Base-by-base conservation (phyloP, 2,329 filamentous ascomycete species). In the Penicillium corylophilum region DNA sequence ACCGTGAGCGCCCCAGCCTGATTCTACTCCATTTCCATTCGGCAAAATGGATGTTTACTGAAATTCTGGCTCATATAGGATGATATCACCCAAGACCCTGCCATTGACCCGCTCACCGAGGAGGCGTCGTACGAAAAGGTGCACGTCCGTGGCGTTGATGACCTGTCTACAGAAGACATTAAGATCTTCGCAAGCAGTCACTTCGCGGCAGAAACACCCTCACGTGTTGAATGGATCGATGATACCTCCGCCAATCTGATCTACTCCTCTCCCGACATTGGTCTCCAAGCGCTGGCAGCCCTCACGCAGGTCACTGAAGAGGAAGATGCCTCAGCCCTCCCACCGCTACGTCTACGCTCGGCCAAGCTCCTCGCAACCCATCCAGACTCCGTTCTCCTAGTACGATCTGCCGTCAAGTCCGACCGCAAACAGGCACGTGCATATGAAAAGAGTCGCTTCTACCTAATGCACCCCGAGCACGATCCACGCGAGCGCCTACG, bases 171-270 rank as follows among this genome's bases (percentile, higher is more conserved):
- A 24, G 81, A 84, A 49, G 85, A 96, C 57, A 87, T 97, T 62
- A 86, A 88, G 62, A 78, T 81, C 53, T 96, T 91, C 63, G 83
- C 90, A 8, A 73, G 78, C 43, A 80, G 89, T 56, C 82, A 94
- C 69, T 90, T 82, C 64, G 74, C 79, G 31, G 69, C 72, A 13
- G 77, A 79, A 49, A 66, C 75, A 46, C 77, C 85, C 50, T 76
- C 82, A 50, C 80, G 82, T 55, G 79, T 96, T 57, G 91, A 97
- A 74, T 99, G 94, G 94, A 90, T 99, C 60, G 90, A 97, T 69
- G 94, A 99, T 71, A 86, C 84, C 6, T 93, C 90, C 0, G 90
- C 90, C 56, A 97, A 97, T 68, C 78, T 96, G 47, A 73, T 95
- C 46, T 97, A 94, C 74, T 77, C 78, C 50, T 78, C 75, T 31